phyloP scores from a whole-genome alignment of 306 rosid genomes.

The Psophocarpus tetragonolobus region DNA sequence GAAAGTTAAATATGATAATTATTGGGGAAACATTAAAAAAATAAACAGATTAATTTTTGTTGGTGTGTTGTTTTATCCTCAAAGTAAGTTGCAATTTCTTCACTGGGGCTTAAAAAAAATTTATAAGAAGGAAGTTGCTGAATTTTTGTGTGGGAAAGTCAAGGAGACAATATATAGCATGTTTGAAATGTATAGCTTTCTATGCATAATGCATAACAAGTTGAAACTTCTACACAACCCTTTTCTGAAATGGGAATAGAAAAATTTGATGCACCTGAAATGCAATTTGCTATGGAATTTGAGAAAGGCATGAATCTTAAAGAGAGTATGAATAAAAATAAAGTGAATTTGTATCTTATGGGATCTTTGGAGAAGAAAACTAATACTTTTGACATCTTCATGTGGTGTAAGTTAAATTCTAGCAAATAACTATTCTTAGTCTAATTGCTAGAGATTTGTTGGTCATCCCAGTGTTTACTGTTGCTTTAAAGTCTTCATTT shows the following conservation, averaged over 20 bases:
- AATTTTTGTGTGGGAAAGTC: too few species aligned
- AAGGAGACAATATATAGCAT: too few species aligned
- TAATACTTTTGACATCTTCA: background rate
- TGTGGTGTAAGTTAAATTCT: background rate
- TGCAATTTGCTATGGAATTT: too few species aligned
- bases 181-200: too few species aligned
- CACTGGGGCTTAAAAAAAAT: background rate
- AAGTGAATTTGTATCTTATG: too few species aligned
- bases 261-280: background rate
- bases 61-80: background rate
- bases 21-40: background rate
- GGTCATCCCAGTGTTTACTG: background rate
- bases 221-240: background rate
- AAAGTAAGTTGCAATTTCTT: background rate
- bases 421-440: background rate
- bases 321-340: background rate
- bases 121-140: too few species aligned
- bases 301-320: background rate
- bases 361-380: background rate
- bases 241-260: background rate
- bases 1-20: background rate
- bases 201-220: too few species aligned
- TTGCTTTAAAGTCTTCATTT: background rate
- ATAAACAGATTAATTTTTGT: background rate
- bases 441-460: background rate